Percentiles rank a stretch among this genome's conserved stretches.
These are phyloP conservation scores for Colletotrichum viniferum DNA, from an alignment of 2,329 filamentous ascomycete genomes.

Conservation along the genomic window DNA sequence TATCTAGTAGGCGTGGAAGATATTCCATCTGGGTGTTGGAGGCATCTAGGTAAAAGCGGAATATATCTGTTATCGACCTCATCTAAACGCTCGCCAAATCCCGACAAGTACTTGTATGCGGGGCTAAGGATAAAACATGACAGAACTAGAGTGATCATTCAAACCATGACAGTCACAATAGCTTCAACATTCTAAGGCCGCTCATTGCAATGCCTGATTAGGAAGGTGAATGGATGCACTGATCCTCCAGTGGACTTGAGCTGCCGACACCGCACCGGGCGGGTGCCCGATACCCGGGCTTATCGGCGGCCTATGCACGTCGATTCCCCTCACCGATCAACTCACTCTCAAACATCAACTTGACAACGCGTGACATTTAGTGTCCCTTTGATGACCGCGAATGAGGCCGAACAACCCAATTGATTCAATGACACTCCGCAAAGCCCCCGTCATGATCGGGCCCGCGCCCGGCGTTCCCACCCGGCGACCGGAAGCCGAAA, in stretches of 20 bases:
- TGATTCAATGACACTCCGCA: conserved; percentile 7
- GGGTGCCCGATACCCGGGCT: neutral
- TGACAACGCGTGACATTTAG: neutral
- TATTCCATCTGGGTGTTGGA: too few species aligned
- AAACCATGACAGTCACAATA: neutral
- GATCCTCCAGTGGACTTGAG: neutral
- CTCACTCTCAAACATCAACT: neutral
- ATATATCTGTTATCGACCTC: too few species aligned
- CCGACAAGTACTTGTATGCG: too few species aligned
- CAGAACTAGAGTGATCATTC: too few species aligned
- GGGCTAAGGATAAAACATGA: neutral
- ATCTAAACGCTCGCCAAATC: too few species aligned
- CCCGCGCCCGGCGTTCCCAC: neutral
- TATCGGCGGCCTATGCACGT: neutral
- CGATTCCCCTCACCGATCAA: neutral
- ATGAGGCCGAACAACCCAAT: neutral
- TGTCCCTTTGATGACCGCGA: too few species aligned
- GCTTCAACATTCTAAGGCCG: neutral
- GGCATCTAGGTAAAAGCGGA: too few species aligned
- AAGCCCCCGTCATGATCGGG: neutral
- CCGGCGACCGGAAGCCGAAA: neutral
- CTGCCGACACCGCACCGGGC: conserved; percentile 18
- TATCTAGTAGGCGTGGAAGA: too few species aligned
- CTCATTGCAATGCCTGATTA: neutral
- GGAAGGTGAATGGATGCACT: conserved; percentile 1